Percentiles rank a stretch among this genome's conserved stretches.
Evolutionary conservation across 257 asterid species (phyloP).

Genomic region (Anisodus tanguticus): DNA sequence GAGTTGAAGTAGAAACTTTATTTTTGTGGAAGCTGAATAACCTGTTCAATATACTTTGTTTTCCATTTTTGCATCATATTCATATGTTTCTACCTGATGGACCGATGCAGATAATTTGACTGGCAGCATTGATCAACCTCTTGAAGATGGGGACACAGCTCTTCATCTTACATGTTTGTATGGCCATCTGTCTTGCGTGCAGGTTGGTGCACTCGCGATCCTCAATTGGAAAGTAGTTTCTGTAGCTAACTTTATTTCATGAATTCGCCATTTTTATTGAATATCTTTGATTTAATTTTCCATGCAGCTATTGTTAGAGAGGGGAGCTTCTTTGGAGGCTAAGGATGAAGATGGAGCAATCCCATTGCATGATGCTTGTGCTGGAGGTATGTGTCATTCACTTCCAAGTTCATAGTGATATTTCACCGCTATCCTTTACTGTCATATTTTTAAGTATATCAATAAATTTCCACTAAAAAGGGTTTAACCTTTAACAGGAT

Average conservation of each 20-base stretch:
- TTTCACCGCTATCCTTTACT: neutral
- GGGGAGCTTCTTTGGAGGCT: slow-evolving; percentile 70
- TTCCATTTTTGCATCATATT: slow-evolving; percentile 20
- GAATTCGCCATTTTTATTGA: neutral
- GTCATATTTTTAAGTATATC: neutral
- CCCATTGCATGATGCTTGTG: slow-evolving; percentile 93
- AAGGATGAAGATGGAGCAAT: slow-evolving; percentile 83
- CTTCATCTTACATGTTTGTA: slow-evolving; percentile 90
- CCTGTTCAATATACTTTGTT: neutral
- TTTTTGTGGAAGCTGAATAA: neutral
- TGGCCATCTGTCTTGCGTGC: slow-evolving; percentile 82
- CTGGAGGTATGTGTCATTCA: slow-evolving; percentile 60
- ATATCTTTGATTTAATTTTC: neutral
- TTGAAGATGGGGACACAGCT: slow-evolving; percentile 94
- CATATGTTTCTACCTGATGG: slow-evolving; percentile 29
- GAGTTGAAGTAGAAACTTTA: neutral
- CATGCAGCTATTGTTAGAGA: slow-evolving; percentile 69
- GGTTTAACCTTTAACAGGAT: slow-evolving; percentile 48
- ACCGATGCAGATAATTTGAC: slow-evolving; percentile 56
- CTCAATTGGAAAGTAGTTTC: neutral
- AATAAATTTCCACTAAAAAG: neutral
- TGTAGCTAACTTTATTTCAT: neutral
- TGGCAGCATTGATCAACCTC: slow-evolving; percentile 77
- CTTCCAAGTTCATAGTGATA: neutral
- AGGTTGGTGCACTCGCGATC: slow-evolving; percentile 47